Conservation (phyloP, 2,329 filamentous ascomycete species). For the Aspergillus aculeatus region DNA sequence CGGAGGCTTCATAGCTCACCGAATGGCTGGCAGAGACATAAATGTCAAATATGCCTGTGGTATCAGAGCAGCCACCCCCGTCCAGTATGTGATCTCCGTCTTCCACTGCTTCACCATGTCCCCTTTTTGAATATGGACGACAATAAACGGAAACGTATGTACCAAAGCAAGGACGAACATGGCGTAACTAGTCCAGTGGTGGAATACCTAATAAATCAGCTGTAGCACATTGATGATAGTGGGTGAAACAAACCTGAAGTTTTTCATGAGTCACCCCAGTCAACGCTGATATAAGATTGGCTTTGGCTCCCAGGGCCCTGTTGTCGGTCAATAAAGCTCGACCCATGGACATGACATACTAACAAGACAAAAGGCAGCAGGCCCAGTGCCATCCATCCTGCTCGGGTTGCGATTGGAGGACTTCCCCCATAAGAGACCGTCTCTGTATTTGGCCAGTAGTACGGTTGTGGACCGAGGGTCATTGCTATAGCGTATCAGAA, state of each 20-base stretch:
- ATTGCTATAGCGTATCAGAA: slow-evolving; percentile 34
- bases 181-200: slow-evolving; percentile 55
- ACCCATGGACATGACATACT: slow-evolving; percentile 1
- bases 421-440: slow-evolving; percentile 49
- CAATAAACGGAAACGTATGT: slow-evolving; percentile 61
- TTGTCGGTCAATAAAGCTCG: neutral
- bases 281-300: slow-evolving; percentile 54
- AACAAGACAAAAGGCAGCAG: slow-evolving; percentile 54
- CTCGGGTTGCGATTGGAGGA: slow-evolving; percentile 53
- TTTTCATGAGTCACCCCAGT: slow-evolving; percentile 59
- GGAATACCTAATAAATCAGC: slow-evolving; percentile 38
- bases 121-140: slow-evolving; percentile 51
- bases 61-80: slow-evolving; percentile 55
- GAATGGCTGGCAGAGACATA: slow-evolving; percentile 51
- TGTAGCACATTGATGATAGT: neutral
- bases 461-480: slow-evolving; percentile 52
- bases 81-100: slow-evolving; percentile 52
- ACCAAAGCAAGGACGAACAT: slow-evolving; percentile 58
- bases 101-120: slow-evolving; percentile 51
- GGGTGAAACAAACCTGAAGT: slow-evolving; percentile 43
- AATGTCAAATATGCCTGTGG: slow-evolving; percentile 57
- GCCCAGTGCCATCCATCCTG: slow-evolving; percentile 54
- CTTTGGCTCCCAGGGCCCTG: slow-evolving; percentile 53
- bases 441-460: slow-evolving; percentile 54
- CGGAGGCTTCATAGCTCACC: slow-evolving; percentile 9